Evolutionary conservation across 257 asterid species (phyloP).

Genomic region (Forsythia suspensa): DNA sequence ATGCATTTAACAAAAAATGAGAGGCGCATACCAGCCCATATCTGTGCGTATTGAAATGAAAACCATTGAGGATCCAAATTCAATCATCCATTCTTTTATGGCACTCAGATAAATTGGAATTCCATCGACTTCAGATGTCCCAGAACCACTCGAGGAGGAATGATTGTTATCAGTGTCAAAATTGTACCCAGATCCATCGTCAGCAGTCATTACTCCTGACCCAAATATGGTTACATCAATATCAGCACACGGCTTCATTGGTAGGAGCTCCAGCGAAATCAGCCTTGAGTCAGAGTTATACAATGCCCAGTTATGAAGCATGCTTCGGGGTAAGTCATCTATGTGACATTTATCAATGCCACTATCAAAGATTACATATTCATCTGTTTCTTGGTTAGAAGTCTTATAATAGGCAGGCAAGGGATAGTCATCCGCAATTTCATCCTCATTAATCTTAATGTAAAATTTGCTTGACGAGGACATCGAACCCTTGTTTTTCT

Average conservation of each 20-base stretch:
- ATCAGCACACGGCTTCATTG: constrained; percentile 84
- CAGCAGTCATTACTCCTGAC: constrained; percentile 83
- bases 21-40: constrained; percentile 72
- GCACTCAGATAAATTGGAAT: constrained; percentile 80
- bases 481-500: constrained; percentile 49
- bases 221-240: constrained; percentile 87
- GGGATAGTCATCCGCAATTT: constrained; percentile 92
- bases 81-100: constrained; percentile 93
- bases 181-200: constrained; percentile 87
- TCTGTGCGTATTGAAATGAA: constrained; percentile 84
- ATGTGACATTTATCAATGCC: constrained; percentile 48
- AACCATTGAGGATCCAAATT: constrained; percentile 78
- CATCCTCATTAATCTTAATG: constrained; percentile 93
- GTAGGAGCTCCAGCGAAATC: constrained; percentile 88
- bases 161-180: constrained; percentile 59
- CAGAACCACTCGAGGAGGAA: constrained; percentile 54
- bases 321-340: constrained; percentile 72
- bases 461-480: constrained; percentile 61
- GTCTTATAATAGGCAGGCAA: constrained; percentile 83
- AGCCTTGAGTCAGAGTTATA: constrained; percentile 89
- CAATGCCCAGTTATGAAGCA: constrained; percentile 90
- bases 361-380: constrained; percentile 73
- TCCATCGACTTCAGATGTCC: constrained; percentile 57
- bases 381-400: constrained; percentile 72
- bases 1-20: no score